Evolutionary conservation across 176 grass and related monocot genomes (phyloP), one percentile per base, ranked within the genome.

Genomic region (Carex myosuroides): DNA sequence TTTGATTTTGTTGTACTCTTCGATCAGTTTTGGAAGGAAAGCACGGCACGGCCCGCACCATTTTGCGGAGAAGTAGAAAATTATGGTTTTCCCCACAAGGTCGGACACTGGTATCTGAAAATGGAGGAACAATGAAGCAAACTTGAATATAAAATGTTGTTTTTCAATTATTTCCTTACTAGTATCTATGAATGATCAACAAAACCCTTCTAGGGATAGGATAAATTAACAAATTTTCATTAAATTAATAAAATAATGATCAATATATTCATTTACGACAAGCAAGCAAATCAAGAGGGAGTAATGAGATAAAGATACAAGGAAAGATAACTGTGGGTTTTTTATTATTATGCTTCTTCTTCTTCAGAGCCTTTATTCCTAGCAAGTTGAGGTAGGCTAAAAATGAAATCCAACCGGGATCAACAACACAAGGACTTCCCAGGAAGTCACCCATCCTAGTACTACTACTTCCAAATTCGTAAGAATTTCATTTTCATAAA

Each of bases 1-100:
- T 87, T 95, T 98, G 86, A 98, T 95, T 87, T 93, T 93, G 50
- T 90, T 79, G 91, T 98, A 98, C 60, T 82, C 82, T 69, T 90
- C 84, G 6, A 95, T 88, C 33, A 98, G 83, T 64, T 86, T 92
- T 24, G 92, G 92, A 69, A 98, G 86, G 75, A 95, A 98, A 16
- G 89, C 86, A 79, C 67, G 92, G 84, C 95, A 94, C 67, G 91
- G 86, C 20, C 84, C 84, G 62, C 86, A 93, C 95, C 96, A 92
- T 41, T 90, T 21, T 33, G 95, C 92, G 4, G 92, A 93, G 81
- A 98, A 98, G 89, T 95, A 95, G 16, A 98, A 88, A 42, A 98
- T 62, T 20, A 95, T 86, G 26, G 89, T 98, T 87, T 98, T 98
- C 0, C 96, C 91, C 4, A 87, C 85, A 83, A 98, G 96, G 62